Percentiles rank a stretch among this genome's conserved stretches.
Conservation (phyloP, 768 basidiomycete species). For the Tulasnella sp. region DNA sequence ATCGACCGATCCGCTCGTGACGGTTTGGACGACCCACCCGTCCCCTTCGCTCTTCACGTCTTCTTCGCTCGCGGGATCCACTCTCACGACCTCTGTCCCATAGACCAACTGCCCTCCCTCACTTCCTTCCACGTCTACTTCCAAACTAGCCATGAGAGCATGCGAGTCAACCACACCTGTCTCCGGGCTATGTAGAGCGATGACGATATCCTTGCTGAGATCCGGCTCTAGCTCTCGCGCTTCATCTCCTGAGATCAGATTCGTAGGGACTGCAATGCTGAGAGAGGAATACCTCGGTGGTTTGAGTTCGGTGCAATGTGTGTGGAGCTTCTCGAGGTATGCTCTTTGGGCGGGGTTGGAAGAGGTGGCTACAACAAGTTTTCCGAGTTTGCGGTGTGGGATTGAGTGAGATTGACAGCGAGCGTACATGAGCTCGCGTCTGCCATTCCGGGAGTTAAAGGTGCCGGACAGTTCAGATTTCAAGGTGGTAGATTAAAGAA, state of each 20-base stretch:
- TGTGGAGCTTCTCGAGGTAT: conserved; percentile 60
- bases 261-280: conserved; percentile 35
- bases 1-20: conserved; percentile 37
- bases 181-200: conserved; percentile 69
- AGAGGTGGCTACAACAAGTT: conserved; percentile 66
- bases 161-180: conserved; percentile 91
- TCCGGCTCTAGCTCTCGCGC: conserved; percentile 72
- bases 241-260: conserved; percentile 54
- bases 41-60: conserved; percentile 31
- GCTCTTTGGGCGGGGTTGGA: conserved; percentile 42
- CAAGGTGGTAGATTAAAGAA: too few relatives aligned
- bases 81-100: conserved; percentile 71
- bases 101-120: conserved; percentile 60
- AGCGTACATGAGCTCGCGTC: conserved; percentile 65
- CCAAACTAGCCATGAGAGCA: conserved; percentile 68
- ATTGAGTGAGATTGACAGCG: conserved; percentile 54
- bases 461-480: too few relatives aligned
- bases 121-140: conserved; percentile 65
- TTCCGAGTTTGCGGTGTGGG: conserved; percentile 64
- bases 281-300: conserved; percentile 16
- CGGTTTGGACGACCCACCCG: conserved; percentile 84
- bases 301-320: conserved; percentile 33
- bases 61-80: conserved; percentile 45
- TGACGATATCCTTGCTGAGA: conserved; percentile 54
- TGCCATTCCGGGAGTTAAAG: too few relatives aligned